These are phyloP conservation scores for Mercurialis annua DNA, from an alignment of 345 rosid species.

Conservation along the genomic window DNA sequence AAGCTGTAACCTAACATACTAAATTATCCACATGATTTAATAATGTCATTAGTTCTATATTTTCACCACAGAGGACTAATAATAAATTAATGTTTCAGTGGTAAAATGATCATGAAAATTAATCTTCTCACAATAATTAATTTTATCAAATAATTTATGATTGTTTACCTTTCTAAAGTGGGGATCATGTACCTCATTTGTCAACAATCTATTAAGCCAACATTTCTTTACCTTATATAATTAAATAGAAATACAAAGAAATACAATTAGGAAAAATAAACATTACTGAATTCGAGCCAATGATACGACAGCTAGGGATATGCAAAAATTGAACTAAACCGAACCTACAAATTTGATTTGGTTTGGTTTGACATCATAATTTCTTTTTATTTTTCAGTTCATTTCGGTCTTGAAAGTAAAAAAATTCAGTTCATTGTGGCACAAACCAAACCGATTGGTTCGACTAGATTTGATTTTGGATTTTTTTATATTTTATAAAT, in stretches of 20 bases:
- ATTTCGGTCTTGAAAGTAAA: too few relatives aligned
- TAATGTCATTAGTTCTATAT: not conserved
- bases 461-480: too few relatives aligned
- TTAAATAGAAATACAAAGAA: not conserved
- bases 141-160: not conserved
- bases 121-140: not conserved
- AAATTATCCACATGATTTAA: not conserved
- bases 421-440: too few relatives aligned
- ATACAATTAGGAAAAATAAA: slow-evolving; percentile 29
- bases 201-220: slow-evolving; percentile 10
- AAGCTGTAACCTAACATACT: slow-evolving; percentile 10
- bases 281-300: slow-evolving; percentile 26
- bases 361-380: too few relatives aligned
- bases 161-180: slow-evolving; percentile 16
- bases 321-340: too few relatives aligned
- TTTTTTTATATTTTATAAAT: too few relatives aligned
- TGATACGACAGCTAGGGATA: slow-evolving; percentile 32
- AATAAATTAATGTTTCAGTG: slow-evolving; percentile 11
- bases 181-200: slow-evolving; percentile 14
- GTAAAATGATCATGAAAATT: not conserved
- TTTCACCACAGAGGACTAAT: slow-evolving; percentile 9
- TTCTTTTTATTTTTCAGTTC: too few relatives aligned
- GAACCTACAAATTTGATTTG: too few relatives aligned
- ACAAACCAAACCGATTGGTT: too few relatives aligned
- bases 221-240: slow-evolving; percentile 4